These are phyloP conservation scores for Kalmusia sp. DNA, from an alignment of 2,329 filamentous ascomycete genomes.

Conservation along the genomic window DNA sequence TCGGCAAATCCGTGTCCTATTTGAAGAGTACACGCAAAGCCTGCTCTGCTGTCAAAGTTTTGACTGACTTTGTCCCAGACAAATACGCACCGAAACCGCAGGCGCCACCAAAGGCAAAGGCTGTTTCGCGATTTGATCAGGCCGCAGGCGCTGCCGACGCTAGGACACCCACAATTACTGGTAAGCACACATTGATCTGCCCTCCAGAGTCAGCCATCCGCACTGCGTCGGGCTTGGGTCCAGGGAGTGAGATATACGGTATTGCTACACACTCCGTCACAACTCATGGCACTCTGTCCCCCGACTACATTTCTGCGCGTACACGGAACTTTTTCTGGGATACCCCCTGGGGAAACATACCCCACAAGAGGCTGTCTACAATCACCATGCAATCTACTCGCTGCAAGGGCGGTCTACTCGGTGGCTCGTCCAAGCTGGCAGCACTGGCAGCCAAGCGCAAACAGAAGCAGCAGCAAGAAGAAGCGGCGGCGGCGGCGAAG, in stretches of 20 bases:
- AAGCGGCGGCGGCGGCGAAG: constrained; percentile 25
- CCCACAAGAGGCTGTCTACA: constrained; percentile 66
- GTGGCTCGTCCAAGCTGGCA: constrained; percentile 86
- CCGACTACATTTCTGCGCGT: constrained; percentile 4
- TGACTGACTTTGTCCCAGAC: constrained; percentile 22
- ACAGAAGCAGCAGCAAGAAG: constrained; percentile 76
- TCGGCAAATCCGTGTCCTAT: constrained; percentile 84
- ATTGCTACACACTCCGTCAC: too few species aligned
- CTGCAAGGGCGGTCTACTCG: constrained; percentile 74
- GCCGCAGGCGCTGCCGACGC: constrained; percentile 48
- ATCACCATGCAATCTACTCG: constrained; percentile 67
- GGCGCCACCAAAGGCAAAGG: constrained; percentile 46
- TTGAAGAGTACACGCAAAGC: constrained; percentile 64
- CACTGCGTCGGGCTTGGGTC: constrained; percentile 5
- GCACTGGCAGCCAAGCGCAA: constrained; percentile 86
- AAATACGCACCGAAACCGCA: constrained; percentile 36
- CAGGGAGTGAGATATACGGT: not conserved
- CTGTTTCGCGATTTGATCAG: constrained; percentile 54
- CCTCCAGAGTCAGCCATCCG: constrained; percentile 18
- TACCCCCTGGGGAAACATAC: constrained; percentile 83
- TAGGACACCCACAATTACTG: constrained; percentile 50
- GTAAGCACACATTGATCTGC: constrained; percentile 50
- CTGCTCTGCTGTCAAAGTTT: not conserved
- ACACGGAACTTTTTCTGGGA: constrained; percentile 74
- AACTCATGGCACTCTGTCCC: not conserved